Base-by-base conservation (phyloP, 1,284 basidiomycete genomes). In the Ustilago nuda region DNA sequence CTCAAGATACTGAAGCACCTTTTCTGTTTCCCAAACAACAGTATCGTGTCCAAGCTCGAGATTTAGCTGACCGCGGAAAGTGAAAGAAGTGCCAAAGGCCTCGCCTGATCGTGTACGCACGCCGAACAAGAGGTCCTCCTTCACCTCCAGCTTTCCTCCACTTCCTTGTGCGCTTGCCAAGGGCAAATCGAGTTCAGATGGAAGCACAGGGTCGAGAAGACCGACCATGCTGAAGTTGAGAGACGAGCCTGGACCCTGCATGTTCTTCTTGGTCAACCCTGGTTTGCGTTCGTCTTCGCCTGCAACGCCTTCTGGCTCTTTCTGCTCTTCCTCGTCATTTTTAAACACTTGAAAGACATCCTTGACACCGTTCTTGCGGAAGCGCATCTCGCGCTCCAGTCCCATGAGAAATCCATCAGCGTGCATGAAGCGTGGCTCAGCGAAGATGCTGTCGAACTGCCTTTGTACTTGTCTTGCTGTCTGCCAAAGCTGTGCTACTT, bases 141-240 rank as follows among this genome's bases (percentile, higher is more conserved):
- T 51, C 50, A 70, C 57, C 39, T 76, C 56, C 17, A 72, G 27
- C 32, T 32, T 33, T 1, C 36, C 55, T 36, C 12, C 50, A 8
- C 27, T 13, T 17, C 43, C 61, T 8, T 55, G 30, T 8, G n/a
- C 23, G 2, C 32, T 11, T 4, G 11, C 61, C n/a, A 67, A 60
- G 2, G 63, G 60, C 19, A 71, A 41, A 2, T 41, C 54, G 17
- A 76, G 55, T 19, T 13, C 15, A 2, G 60, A 65, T 1, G 63
- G 66, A 12, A 76, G 39, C 3, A 66, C 53, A 8, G 52, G 46
- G 50, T 76, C 74, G 5, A 76, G 46, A 11, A 68, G 62, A 27
- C 71, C 72, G 15, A 78, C 68, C 72, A 78, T 78, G 60, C 72
- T 77, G 37, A 69, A 73, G 54, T 73, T 70, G 65, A 79, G 66